Evolutionary conservation across 495 filamentous ascomycete genomes (phyloP).

Genomic region (Penicillium verhagenii): DNA sequence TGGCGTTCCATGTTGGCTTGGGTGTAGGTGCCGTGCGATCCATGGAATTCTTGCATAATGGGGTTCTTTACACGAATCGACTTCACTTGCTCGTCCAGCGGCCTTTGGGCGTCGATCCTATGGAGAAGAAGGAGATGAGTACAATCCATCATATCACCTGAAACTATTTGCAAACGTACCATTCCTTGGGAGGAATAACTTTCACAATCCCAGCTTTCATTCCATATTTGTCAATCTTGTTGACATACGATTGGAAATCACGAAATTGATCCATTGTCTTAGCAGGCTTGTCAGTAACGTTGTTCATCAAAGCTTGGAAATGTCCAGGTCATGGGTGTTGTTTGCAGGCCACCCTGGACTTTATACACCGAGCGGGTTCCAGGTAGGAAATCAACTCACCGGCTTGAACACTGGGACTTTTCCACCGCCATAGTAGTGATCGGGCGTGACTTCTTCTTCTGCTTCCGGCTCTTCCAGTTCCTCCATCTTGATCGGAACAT

Average conservation of each 20-base stretch:
- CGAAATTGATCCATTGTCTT: slow-evolving; percentile 89
- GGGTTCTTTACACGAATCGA: slow-evolving; percentile 92
- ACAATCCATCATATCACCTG: not conserved
- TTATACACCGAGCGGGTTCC: not conserved
- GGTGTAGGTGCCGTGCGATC: slow-evolving; percentile 87
- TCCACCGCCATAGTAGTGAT: slow-evolving; percentile 81
- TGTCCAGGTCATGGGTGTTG: not conserved
- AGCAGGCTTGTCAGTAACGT: slow-evolving; percentile 16
- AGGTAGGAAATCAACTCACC: slow-evolving; percentile 47
- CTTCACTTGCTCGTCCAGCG: slow-evolving; percentile 82
- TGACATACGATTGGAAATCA: slow-evolving; percentile 85
- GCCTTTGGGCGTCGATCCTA: slow-evolving; percentile 70
- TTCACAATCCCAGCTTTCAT: slow-evolving; percentile 98
- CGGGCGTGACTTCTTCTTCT: slow-evolving; percentile 65
- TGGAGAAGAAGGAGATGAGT: slow-evolving; percentile 9
- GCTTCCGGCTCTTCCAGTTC: slow-evolving; percentile 40
- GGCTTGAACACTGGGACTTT: slow-evolving; percentile 93
- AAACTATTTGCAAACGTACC: slow-evolving; percentile 52
- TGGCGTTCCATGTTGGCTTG: slow-evolving; percentile 96
- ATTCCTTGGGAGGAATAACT: slow-evolving; percentile 91
- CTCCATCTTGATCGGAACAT: slow-evolving; percentile 23
- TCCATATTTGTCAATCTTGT: slow-evolving; percentile 86
- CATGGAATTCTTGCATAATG: slow-evolving; percentile 96
- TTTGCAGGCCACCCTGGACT: not conserved
- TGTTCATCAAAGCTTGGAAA: not conserved